Percentiles rank a stretch among this genome's conserved stretches.
These are phyloP conservation scores for Leccinellum luteum DNA, from an alignment of 768 basidiomycete genomes.

Conservation along the genomic window DNA sequence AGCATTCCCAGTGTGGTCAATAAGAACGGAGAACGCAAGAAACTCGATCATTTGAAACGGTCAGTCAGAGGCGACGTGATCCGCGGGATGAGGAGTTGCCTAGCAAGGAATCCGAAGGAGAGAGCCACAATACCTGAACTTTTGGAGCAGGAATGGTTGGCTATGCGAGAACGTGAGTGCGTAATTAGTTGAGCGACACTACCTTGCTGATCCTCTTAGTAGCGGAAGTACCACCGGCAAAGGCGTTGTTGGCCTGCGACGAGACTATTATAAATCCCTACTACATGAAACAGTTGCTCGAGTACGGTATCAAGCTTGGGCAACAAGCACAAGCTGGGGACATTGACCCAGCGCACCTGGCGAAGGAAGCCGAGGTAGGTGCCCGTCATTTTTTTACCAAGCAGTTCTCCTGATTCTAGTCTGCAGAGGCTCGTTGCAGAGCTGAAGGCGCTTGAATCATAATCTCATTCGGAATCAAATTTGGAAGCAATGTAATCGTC, in stretches of 20 bases:
- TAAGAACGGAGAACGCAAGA: slow-evolving; percentile 39
- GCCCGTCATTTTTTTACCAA: not conserved
- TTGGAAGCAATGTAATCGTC: slow-evolving; percentile 29
- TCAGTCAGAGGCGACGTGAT: slow-evolving; percentile 77
- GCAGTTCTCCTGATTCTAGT: not conserved
- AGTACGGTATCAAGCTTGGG: slow-evolving; percentile 68
- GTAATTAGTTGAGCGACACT: not conserved
- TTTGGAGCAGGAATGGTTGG: slow-evolving; percentile 77
- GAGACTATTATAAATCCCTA: slow-evolving; percentile 77
- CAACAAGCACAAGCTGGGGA: slow-evolving; percentile 36
- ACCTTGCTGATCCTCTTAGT: slow-evolving; percentile 1
- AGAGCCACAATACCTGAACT: slow-evolving; percentile 86
- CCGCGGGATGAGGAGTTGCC: slow-evolving; percentile 76
- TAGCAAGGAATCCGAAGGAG: slow-evolving; percentile 76
- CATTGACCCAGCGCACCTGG: slow-evolving; percentile 46
- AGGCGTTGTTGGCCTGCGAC: slow-evolving; percentile 39
- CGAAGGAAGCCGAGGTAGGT: slow-evolving; percentile 58
- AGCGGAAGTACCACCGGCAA: slow-evolving; percentile 32
- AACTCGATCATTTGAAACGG: slow-evolving; percentile 66
- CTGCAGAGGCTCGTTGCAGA: slow-evolving; percentile 62
- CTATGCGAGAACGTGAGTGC: slow-evolving; percentile 42
- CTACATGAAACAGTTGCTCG: slow-evolving; percentile 73
- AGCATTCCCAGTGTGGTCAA: slow-evolving; percentile 44
- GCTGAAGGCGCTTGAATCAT: slow-evolving; percentile 49
- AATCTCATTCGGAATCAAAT: slow-evolving; percentile 11